Evolutionary conservation across 768 basidiomycete species (phyloP).

Genomic region (Russula sp.): DNA sequence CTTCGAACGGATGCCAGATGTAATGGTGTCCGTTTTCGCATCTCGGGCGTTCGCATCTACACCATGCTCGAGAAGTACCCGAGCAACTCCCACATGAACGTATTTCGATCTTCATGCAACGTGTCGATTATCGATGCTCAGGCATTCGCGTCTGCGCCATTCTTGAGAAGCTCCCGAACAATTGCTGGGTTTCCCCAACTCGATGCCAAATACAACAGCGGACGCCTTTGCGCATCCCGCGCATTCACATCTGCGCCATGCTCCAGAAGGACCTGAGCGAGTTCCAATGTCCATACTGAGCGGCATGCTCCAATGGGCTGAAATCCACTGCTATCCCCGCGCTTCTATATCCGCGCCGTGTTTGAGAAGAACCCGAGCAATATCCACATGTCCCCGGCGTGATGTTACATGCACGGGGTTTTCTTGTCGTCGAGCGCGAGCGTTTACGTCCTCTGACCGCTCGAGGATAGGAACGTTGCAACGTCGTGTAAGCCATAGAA

Average conservation of each 20-base stretch:
- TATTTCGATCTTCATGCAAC: neutral
- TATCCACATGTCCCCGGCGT: neutral
- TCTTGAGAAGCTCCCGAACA: neutral
- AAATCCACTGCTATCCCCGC: accelerated
- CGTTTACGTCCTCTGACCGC: neutral
- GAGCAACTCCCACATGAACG: neutral
- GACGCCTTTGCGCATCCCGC: neutral
- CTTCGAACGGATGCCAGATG: no score
- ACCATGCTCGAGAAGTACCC: neutral
- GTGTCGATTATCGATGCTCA: neutral
- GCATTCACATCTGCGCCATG: no score
- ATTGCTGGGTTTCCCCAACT: neutral
- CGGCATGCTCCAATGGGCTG: neutral
- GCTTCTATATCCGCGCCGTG: neutral
- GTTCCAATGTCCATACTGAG: no score
- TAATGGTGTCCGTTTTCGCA: no score
- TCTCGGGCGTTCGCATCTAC: no score
- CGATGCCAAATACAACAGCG: neutral
- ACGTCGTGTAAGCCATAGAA: neutral
- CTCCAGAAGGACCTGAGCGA: neutral
- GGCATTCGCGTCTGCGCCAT: neutral
- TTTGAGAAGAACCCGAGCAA: neutral
- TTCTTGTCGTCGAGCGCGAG: neutral
- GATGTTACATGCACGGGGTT: neutral
- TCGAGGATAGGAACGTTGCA: neutral